These are phyloP conservation scores for Penicillium verrucosum DNA, from an alignment of 2,329 filamentous ascomycete species.

Conservation along the genomic window DNA sequence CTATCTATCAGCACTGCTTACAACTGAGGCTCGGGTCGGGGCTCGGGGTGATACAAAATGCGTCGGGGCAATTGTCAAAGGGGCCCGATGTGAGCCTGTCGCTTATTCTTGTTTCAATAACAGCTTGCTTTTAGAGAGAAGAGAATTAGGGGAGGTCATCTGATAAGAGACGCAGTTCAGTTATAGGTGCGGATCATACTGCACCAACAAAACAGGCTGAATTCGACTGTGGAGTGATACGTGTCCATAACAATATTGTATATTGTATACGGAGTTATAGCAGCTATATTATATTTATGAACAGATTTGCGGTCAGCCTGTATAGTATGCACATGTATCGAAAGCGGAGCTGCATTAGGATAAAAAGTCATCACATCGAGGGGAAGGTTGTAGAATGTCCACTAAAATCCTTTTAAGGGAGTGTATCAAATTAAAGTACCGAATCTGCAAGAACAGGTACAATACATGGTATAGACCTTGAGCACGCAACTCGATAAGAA, in stretches of 20 bases:
- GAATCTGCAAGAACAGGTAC: neutral
- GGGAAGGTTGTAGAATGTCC: slow-evolving; percentile 6
- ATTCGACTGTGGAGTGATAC: slow-evolving; percentile 11
- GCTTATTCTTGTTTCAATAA: neutral
- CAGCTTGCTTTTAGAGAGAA: neutral
- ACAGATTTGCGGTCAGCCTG: slow-evolving; percentile 7
- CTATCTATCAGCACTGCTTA: neutral
- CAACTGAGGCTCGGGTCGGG: neutral
- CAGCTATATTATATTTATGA: neutral
- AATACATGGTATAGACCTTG: slow-evolving; percentile 2
- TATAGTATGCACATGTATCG: neutral
- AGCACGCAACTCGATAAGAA: slow-evolving; percentile 15
- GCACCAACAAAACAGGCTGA: slow-evolving; percentile 18
- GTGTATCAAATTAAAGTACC: neutral
- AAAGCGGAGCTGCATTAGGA: slow-evolving; percentile 8
- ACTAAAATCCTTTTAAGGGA: neutral
- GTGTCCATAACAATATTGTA: neutral
- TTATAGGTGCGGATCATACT: slow-evolving; percentile 10
- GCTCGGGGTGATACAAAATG: neutral
- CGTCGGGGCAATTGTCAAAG: neutral
- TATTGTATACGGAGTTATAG: neutral
- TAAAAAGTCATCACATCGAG: neutral
- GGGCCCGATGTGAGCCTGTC: slow-evolving; percentile 1
- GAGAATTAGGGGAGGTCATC: slow-evolving; percentile 11
- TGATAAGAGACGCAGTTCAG: slow-evolving; percentile 9